Conservation (phyloP, 768 basidiomycete species). For the Suillus bovinus region DNA sequence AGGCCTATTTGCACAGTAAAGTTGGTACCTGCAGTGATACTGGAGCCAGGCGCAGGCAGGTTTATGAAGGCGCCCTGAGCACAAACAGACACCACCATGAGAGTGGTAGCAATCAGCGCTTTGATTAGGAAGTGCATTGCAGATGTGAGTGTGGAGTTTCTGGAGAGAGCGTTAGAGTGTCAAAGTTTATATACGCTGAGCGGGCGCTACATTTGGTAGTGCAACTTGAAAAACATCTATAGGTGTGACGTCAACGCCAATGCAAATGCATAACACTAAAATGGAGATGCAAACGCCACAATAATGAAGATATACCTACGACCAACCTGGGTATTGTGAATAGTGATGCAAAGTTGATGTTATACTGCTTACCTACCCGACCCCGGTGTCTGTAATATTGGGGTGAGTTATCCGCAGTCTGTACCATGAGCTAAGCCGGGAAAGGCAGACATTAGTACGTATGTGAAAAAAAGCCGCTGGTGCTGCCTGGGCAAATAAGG, state of each 20-base stretch:
- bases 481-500: background rate
- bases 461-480: background rate
- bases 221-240: background rate
- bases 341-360: background rate
- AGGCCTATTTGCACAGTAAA: slow-evolving; percentile 43
- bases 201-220: background rate
- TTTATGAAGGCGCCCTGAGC: slow-evolving; percentile 8
- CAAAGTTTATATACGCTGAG: background rate
- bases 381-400: background rate
- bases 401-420: background rate
- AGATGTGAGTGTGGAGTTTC: background rate
- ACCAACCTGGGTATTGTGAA: background rate
- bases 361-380: background rate
- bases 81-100: slow-evolving; percentile 2
- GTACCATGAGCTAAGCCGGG: background rate
- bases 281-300: background rate
- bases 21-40: slow-evolving; percentile 37
- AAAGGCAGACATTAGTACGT: background rate
- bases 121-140: background rate
- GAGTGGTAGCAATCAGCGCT: background rate
- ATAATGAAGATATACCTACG: background rate
- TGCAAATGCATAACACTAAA: background rate
- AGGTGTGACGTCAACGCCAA: background rate
- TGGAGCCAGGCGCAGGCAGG: slow-evolving; percentile 22
- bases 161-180: too few species aligned